phyloP scores from a whole-genome alignment of 352 stramenopile species.

The Globisporangium megalacanthum region DNA sequence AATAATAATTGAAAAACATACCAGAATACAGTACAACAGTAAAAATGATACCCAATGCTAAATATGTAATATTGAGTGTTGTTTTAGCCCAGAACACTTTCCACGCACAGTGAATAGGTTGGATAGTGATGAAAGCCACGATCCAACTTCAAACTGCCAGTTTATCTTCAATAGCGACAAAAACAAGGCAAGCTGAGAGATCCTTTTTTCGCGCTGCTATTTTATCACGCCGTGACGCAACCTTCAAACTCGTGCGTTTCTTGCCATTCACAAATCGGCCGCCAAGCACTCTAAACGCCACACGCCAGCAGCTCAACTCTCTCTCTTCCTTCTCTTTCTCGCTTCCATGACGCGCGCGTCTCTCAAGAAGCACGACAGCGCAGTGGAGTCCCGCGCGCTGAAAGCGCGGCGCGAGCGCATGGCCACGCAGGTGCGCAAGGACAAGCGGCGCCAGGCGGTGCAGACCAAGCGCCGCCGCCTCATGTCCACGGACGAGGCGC shows the following conservation, averaged over 20 bases:
- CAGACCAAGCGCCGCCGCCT: constrained; percentile 68
- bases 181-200: not conserved
- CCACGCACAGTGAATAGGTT: too few relatives aligned
- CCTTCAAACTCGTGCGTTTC: too few relatives aligned
- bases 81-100: too few relatives aligned
- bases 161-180: not conserved
- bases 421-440: constrained; percentile 67
- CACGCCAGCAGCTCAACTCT: not conserved
- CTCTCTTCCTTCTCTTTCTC: not conserved
- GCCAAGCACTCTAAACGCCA: not conserved
- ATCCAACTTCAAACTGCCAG: not conserved
- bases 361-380: constrained; percentile 73
- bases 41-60: too few relatives aligned
- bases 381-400: constrained; percentile 48
- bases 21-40: too few relatives aligned
- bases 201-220: too few relatives aligned
- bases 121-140: too few relatives aligned
- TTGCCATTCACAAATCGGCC: too few relatives aligned
- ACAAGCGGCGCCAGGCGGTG: constrained; percentile 57
- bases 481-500: constrained; percentile 40
- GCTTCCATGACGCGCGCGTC: constrained; percentile 48
- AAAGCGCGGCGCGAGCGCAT: constrained; percentile 59
- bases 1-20: too few relatives aligned
- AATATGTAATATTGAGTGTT: too few relatives aligned
- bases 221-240: too few relatives aligned